A percentile compares a stretch with the other conserved stretches of the same genome.
phyloP scores from a whole-genome alignment of 495 filamentous ascomycete species.

The Daldinia childiae region DNA sequence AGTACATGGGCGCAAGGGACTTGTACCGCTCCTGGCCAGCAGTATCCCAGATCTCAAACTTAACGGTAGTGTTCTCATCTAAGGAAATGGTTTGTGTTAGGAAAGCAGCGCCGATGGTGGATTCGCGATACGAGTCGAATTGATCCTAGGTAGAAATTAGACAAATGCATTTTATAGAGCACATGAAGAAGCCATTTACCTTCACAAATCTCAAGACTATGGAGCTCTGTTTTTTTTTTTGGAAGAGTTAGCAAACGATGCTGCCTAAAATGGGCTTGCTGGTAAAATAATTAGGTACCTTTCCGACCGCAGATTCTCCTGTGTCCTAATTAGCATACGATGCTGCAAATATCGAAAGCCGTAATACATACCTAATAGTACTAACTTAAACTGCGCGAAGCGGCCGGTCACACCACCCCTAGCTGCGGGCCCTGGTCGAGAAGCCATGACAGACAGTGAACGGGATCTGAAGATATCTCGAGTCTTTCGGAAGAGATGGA shows the following conservation, averaged over 20 bases:
- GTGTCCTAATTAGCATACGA: conserved; percentile 48
- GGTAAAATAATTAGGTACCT: conserved; percentile 63
- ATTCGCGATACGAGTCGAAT: conserved; percentile 99
- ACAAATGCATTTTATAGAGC: not conserved
- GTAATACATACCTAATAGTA: conserved; percentile 79
- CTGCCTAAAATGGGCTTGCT: not conserved
- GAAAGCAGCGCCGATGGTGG: conserved; percentile 98
- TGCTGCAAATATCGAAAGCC: conserved; percentile 39
- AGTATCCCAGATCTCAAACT: conserved; percentile 99
- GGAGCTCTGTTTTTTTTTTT: conserved; percentile 79
- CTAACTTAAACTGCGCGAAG: conserved; percentile 99
- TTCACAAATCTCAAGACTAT: conserved; percentile 98
- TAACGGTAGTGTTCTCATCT: conserved; percentile 97
- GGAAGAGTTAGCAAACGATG: conserved; percentile 50
- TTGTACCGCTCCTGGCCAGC: conserved; percentile 98
- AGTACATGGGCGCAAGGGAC: conserved; percentile 99
- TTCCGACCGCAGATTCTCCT: conserved; percentile 99
- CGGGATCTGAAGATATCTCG: conserved; percentile 49
- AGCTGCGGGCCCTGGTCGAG: conserved; percentile 75
- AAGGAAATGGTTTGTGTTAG: conserved; percentile 97
- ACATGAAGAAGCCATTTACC: conserved; percentile 60
- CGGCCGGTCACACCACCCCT: conserved; percentile 73
- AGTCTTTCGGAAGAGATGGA: conserved; percentile 65
- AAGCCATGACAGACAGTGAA: conserved; percentile 69
- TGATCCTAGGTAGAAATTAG: conserved; percentile 73